Conservation (phyloP, 805 yeast species). For the Lipomyces sp. region DNA sequence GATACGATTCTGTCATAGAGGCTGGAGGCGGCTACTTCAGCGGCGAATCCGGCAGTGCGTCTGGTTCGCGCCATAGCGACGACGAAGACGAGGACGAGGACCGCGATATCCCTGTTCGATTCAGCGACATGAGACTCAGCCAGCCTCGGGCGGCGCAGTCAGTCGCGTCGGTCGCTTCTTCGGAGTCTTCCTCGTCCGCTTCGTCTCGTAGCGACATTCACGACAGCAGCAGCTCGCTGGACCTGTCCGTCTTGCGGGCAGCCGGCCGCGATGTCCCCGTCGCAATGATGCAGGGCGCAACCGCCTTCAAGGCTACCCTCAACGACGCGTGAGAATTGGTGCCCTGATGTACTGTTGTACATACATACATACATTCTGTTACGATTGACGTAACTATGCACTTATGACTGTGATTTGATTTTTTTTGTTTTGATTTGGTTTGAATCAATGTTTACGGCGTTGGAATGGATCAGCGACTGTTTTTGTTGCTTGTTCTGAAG, state of each 20-base stretch:
- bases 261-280: no score
- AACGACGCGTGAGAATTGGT: no score
- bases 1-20: conserved; percentile 49
- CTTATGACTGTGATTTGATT: not conserved
- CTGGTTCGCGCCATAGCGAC: conserved; percentile 1
- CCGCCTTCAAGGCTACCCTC: no score
- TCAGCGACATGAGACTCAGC: conserved; percentile 9
- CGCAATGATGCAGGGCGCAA: no score
- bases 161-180: conserved; percentile 1
- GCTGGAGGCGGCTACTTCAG: conserved; percentile 27
- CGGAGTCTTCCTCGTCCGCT: conserved; percentile 1
- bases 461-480: no score
- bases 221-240: no score
- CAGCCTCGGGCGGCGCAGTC: conserved; percentile 1
- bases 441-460: no score
- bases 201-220: not conserved
- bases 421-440: not conserved
- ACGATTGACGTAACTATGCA: no score
- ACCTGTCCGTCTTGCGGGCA: no score
- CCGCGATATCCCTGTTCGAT: conserved; percentile 17
- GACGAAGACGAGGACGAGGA: conserved; percentile 20
- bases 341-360: not conserved
- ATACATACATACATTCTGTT: not conserved
- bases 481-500: no score
- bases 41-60: not conserved